Evolutionary conservation across 2,329 filamentous ascomycete genomes (phyloP).

Genomic region (Arthrobotrys conoides): DNA sequence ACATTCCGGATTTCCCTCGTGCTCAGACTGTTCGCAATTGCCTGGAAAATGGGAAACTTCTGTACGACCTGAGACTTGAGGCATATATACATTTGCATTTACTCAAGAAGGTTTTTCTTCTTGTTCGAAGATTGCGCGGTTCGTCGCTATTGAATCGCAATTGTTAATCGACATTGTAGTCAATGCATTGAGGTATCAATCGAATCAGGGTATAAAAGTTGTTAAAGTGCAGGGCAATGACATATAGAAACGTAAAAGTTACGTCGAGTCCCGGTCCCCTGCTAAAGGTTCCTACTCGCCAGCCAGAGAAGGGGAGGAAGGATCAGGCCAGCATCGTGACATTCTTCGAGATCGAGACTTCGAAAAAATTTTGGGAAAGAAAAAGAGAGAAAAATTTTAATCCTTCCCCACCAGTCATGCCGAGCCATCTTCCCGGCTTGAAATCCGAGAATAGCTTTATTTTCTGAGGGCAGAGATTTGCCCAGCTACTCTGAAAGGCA

Average conservation of each 20-base stretch:
- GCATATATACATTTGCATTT: constrained; percentile 34
- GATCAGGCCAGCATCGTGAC: constrained; percentile 55
- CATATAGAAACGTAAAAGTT: constrained; percentile 61
- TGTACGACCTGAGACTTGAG: constrained; percentile 40
- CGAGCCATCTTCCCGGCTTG: constrained; percentile 27
- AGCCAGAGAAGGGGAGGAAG: constrained; percentile 3
- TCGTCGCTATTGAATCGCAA: constrained; percentile 6
- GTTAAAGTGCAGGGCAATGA: constrained; percentile 33
- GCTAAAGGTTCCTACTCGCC: constrained; percentile 15
- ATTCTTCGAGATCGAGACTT: constrained; percentile 27
- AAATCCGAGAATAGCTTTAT: constrained; percentile 44
- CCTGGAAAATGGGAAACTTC: constrained; percentile 21
- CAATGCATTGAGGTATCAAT: constrained; percentile 1
- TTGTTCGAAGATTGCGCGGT: neutral
- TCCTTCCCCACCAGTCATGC: constrained; percentile 17
- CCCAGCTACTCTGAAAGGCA: constrained; percentile 45
- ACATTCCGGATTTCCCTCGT: constrained; percentile 33
- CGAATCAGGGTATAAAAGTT: constrained; percentile 15
- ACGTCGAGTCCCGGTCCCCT: constrained; percentile 35
- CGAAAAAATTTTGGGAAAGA: constrained; percentile 4
- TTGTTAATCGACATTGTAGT: neutral
- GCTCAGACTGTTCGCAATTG: constrained; percentile 24
- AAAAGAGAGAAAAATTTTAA: neutral
- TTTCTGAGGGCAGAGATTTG: constrained; percentile 18
- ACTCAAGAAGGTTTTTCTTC: neutral